Evolutionary conservation across 2,329 filamentous ascomycete genomes (phyloP).

Genomic region (Trichocomaceae sp.): DNA sequence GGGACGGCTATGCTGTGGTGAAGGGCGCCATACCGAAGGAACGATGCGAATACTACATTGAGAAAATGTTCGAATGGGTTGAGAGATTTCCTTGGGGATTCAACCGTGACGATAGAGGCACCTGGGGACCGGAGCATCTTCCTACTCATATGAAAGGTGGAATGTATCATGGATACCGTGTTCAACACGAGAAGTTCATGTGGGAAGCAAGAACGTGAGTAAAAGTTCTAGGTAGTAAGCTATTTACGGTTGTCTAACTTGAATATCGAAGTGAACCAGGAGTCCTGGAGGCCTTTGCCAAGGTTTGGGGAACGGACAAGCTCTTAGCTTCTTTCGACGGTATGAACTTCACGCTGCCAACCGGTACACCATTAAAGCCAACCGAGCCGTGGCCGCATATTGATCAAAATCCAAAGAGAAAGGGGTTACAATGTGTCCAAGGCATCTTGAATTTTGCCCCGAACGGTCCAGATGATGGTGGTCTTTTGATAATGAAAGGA

Average conservation of each 20-base stretch:
- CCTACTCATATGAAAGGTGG: slow-evolving; percentile 41
- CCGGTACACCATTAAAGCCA: slow-evolving; percentile 14
- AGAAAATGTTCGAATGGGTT: slow-evolving; percentile 39
- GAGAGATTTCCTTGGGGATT: slow-evolving; percentile 38
- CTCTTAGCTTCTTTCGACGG: slow-evolving; percentile 18
- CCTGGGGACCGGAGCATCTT: slow-evolving; percentile 41
- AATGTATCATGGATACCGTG: slow-evolving; percentile 24
- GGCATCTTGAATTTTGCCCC: slow-evolving; percentile 40
- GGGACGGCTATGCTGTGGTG: slow-evolving; percentile 37
- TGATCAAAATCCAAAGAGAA: slow-evolving; percentile 35
- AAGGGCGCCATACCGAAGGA: slow-evolving; percentile 36
- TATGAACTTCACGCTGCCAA: slow-evolving; percentile 17
- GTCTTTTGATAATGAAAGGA: slow-evolving; percentile 40
- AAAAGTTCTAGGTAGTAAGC: no score
- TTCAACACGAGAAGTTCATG: slow-evolving; percentile 35
- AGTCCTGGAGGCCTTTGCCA: slow-evolving; percentile 34
- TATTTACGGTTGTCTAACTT: no score
- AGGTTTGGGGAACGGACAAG: slow-evolving; percentile 30
- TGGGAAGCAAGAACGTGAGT: slow-evolving; percentile 33
- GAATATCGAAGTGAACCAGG: slow-evolving; percentile 25
- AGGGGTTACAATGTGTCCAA: slow-evolving; percentile 33
- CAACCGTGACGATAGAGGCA: slow-evolving; percentile 32
- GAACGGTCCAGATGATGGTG: slow-evolving; percentile 41
- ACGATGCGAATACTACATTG: slow-evolving; percentile 34
- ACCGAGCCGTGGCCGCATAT: slow-evolving; percentile 38